phyloP scores from a whole-genome alignment of 1,139 yeast species.

The Pichia sp. region DNA sequence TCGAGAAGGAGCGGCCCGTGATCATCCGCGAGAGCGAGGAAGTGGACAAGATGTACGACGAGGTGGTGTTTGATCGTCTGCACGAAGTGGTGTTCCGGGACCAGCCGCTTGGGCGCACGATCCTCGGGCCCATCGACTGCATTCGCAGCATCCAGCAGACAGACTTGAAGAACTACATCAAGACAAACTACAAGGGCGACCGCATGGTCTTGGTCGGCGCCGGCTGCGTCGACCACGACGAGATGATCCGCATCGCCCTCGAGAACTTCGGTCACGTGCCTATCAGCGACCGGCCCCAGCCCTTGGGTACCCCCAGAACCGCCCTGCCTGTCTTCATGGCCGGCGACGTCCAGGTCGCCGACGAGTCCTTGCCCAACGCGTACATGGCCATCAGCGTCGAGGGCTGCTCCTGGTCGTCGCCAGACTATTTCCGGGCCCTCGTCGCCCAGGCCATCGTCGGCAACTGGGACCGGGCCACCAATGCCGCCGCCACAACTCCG shows the following conservation, averaged over 20 bases:
- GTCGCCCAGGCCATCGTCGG: constrained; percentile 97
- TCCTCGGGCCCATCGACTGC: constrained; percentile 88
- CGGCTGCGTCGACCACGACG: constrained; percentile 87
- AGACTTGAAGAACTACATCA: constrained; percentile 76
- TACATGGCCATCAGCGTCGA: constrained; percentile 94
- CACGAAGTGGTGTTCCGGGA: constrained; percentile 88
- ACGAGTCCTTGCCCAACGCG: constrained; percentile 78
- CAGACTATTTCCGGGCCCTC: constrained; percentile 91
- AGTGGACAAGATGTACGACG: constrained; percentile 97
- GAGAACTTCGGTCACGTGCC: constrained; percentile 74
- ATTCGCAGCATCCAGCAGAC: constrained; percentile 72
- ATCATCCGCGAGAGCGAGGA: constrained; percentile 95
- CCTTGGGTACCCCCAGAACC: constrained; percentile 71
- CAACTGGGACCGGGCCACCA: constrained; percentile 93
- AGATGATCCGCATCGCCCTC: constrained; percentile 71
- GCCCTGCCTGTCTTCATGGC: constrained; percentile 80
- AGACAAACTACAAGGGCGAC: constrained; percentile 88
- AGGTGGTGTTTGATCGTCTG: constrained; percentile 93
- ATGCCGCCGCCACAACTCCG: constrained; percentile 66
- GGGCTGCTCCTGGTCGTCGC: constrained; percentile 96
- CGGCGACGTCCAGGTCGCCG: constrained; percentile 81
- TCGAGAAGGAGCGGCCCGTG: constrained; percentile 94
- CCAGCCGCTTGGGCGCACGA: constrained; percentile 95
- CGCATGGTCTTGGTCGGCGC: constrained; percentile 97
- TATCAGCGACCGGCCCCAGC: constrained; percentile 56